Evolutionary conservation across 495 filamentous ascomycete species (phyloP).

Genomic region (Aspergillus wentii): DNA sequence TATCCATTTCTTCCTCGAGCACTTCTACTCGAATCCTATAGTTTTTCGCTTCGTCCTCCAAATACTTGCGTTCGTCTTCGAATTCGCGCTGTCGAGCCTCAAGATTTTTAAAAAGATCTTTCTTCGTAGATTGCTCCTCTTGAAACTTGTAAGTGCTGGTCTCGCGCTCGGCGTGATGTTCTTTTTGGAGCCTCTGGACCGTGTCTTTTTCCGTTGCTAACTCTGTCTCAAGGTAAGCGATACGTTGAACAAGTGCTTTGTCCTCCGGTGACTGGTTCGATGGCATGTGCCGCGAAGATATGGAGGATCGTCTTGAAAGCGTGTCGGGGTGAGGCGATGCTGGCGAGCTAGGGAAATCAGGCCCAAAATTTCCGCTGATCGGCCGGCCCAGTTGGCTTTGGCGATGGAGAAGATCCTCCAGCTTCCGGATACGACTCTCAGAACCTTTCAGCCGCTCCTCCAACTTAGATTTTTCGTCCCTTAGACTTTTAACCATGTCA

Average conservation of each 20-base stretch:
- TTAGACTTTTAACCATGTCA: constrained; percentile 67
- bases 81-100: constrained; percentile 89
- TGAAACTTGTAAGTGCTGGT: constrained; percentile 66
- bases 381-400: constrained; percentile 70
- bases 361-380: constrained; percentile 62
- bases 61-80: constrained; percentile 69
- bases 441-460: constrained; percentile 81
- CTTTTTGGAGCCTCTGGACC: constrained; percentile 50
- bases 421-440: constrained; percentile 83
- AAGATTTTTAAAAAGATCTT: constrained; percentile 90
- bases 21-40: constrained; percentile 76
- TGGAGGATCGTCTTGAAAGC: constrained; percentile 56
- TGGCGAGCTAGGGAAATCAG: constrained; percentile 42
- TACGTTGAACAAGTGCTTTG: constrained; percentile 59
- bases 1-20: constrained; percentile 83
- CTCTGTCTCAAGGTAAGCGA: constrained; percentile 79
- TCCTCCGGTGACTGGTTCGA: constrained; percentile 61
- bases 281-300: constrained; percentile 64
- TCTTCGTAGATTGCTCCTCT: constrained; percentile 85
- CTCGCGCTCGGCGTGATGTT: constrained; percentile 61
- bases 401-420: constrained; percentile 90
- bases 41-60: constrained; percentile 73
- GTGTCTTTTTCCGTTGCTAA: constrained; percentile 60
- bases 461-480: constrained; percentile 72
- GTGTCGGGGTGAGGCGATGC: constrained; percentile 52